Percentiles rank a stretch among this genome's conserved stretches.
Evolutionary conservation across 1,284 basidiomycete genomes (phyloP).

Genomic region (Xanthoconium separans): DNA sequence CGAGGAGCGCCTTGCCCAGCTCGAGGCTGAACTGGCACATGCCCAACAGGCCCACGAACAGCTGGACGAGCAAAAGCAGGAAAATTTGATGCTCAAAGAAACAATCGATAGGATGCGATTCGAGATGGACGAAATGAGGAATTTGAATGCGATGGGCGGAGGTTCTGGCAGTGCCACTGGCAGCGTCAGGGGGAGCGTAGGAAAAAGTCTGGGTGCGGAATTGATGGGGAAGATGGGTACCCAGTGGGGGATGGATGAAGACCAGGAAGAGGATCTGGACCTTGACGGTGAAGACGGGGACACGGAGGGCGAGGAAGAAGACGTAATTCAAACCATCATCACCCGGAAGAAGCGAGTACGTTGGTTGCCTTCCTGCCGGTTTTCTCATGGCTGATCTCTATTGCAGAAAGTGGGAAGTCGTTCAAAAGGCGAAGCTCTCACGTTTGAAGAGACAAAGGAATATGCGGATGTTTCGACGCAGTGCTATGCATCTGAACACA

Average conservation of each 20-base stretch:
- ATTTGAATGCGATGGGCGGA: constrained; percentile 36
- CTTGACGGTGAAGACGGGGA: constrained; percentile 48
- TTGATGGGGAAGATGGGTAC: constrained; percentile 58
- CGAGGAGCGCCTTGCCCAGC: constrained; percentile 61
- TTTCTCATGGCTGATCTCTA: constrained; percentile 9
- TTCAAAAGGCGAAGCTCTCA: constrained; percentile 47
- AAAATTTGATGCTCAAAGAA: constrained; percentile 87
- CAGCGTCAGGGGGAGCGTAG: constrained; percentile 54
- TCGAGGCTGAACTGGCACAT: constrained; percentile 65
- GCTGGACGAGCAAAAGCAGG: constrained; percentile 87
- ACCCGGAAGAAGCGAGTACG: constrained; percentile 72
- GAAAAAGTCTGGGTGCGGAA: constrained; percentile 82
- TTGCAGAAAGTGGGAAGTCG: constrained; percentile 66
- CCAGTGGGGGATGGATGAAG: constrained; percentile 42
- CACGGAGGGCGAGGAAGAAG: constrained; percentile 69
- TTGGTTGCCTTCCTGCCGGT: constrained; percentile 11
- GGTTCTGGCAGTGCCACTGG: constrained; percentile 46
- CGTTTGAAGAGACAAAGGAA: constrained; percentile 66
- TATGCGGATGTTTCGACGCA: constrained; percentile 71
- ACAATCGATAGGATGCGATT: constrained; percentile 90
- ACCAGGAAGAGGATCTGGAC: constrained; percentile 33
- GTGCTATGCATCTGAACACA: constrained; percentile 55
- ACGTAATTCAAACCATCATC: constrained; percentile 78
- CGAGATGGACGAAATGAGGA: constrained; percentile 87
- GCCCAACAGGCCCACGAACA: constrained; percentile 70